A percentile compares a stretch with the other conserved stretches of the same genome.
phyloP scores from a whole-genome alignment of 768 basidiomycete species.

The Clathrus columnatus region DNA sequence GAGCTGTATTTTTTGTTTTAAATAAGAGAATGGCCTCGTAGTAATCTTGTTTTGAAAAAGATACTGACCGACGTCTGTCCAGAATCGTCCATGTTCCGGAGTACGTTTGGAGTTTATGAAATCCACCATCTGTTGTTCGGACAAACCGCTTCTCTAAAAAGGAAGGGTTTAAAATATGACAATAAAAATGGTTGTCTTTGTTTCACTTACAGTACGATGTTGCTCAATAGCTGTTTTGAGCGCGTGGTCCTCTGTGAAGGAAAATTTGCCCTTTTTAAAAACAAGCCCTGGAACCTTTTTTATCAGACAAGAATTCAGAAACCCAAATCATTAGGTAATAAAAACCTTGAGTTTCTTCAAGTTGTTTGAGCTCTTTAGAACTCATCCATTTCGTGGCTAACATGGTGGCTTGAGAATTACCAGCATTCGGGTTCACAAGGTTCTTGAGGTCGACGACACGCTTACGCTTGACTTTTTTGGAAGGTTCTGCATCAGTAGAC shows the following conservation, averaged over 20 bases:
- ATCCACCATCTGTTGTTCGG: constrained; percentile 45
- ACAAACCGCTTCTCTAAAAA: constrained; percentile 41
- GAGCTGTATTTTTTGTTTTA: too few relatives aligned
- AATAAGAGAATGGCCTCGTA: constrained; percentile 4
- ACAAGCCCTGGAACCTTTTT: constrained; percentile 56
- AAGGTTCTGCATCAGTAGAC: neutral
- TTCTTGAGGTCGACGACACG: constrained; percentile 9
- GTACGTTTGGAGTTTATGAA: constrained; percentile 64
- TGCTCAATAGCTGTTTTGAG: constrained; percentile 54
- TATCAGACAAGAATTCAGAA: neutral
- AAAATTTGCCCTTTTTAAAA: constrained; percentile 85
- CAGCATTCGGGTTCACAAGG: constrained; percentile 30
- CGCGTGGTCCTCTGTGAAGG: constrained; percentile 64
- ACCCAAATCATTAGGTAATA: neutral
- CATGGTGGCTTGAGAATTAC: constrained; percentile 53
- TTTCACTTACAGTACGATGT: constrained; percentile 46
- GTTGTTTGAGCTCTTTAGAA: constrained; percentile 54
- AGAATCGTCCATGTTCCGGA: constrained; percentile 55
- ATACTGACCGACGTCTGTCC: constrained; percentile 68
- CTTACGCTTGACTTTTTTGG: neutral
- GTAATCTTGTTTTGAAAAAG: neutral
- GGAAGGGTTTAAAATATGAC: neutral
- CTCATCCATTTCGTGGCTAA: constrained; percentile 77
- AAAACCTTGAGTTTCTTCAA: constrained; percentile 61
- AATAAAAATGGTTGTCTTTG: neutral